Conservation (phyloP, 108 stramenopile genomes). For the Pseudonitzschia pungens region DNA sequence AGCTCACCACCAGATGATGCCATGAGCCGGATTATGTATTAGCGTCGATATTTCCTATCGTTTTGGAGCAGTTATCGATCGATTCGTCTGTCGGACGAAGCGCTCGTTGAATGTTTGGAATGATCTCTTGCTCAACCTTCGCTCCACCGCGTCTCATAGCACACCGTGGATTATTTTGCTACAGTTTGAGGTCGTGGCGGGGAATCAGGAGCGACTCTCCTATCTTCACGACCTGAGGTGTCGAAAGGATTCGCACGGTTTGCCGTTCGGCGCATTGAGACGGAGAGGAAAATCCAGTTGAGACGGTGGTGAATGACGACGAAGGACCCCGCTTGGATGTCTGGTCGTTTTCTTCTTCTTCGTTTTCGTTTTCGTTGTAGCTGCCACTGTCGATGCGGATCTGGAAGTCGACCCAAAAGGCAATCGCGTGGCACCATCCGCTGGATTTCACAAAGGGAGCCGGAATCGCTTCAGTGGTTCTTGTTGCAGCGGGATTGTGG, state of each 20-base stretch:
- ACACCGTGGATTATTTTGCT: background rate
- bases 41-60: too few relatives aligned
- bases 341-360: background rate
- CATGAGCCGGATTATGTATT: too few relatives aligned
- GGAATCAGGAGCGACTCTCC: background rate
- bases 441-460: background rate
- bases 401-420: slow-evolving; percentile 57
- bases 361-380: background rate
- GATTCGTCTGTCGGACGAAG: too few relatives aligned
- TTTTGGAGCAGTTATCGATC: too few relatives aligned
- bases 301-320: background rate
- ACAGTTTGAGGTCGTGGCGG: background rate
- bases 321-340: background rate
- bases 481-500: background rate
- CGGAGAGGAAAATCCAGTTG: background rate
- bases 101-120: too few relatives aligned
- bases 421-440: slow-evolving; percentile 46
- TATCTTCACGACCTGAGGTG: too few relatives aligned
- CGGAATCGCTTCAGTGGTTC: background rate
- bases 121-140: too few relatives aligned
- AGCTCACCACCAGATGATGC: too few relatives aligned
- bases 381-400: background rate
- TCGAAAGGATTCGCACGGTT: background rate
- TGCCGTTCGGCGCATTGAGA: background rate
- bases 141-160: too few relatives aligned